Evolutionary conservation across 2,329 filamentous ascomycete species (phyloP), one percentile per base, ranked within the genome.

Genomic region (Paraphoma sp.): DNA sequence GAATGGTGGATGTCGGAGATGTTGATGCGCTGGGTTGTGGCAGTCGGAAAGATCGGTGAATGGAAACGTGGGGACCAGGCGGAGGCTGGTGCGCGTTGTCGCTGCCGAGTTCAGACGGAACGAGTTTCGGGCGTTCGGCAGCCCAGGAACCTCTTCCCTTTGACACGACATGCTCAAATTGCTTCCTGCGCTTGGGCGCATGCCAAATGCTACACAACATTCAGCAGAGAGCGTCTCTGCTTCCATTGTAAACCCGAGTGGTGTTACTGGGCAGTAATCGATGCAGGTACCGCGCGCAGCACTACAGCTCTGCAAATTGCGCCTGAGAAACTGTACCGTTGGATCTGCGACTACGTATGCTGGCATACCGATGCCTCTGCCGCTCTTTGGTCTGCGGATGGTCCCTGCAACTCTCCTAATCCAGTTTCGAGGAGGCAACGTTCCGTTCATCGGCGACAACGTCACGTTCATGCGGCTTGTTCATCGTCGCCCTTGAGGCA

Each of bases 381-480:
- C 45, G 47, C 47, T 50, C 53, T 51, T 18, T 50, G 45, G 45
- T 49, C 28, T 54, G 51, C 46, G 50, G 55, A 48, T 56, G 40
- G 60, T 51, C 60, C 61, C 60, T 65, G 60, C 51, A 51, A 31
- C 48, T 49, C 28, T 36, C 48, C 54, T 48, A 65, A 71, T 71
- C 70, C 66, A 68, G 57, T 62, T 54, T 54, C 59, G 51, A 56
- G 44, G 53, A 52, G 47, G 49, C 53, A 45, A 48, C 54, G 18
- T 33, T 9, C 52, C 56, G 43, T 59, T 57, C 45, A 47, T 57
- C 46, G 45, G 45, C 50, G 54, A 48, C 55, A 60, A 64, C 59
- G 48, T 56, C 60, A 51, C 45, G 40, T 66, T 72, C 55, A 73
- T 73, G 72, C 71, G 60, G 52, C 60, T 65, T 54, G 51, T 53